Evolutionary conservation across 768 basidiomycete genomes (phyloP).

Genomic region (Amanita phalloides): DNA sequence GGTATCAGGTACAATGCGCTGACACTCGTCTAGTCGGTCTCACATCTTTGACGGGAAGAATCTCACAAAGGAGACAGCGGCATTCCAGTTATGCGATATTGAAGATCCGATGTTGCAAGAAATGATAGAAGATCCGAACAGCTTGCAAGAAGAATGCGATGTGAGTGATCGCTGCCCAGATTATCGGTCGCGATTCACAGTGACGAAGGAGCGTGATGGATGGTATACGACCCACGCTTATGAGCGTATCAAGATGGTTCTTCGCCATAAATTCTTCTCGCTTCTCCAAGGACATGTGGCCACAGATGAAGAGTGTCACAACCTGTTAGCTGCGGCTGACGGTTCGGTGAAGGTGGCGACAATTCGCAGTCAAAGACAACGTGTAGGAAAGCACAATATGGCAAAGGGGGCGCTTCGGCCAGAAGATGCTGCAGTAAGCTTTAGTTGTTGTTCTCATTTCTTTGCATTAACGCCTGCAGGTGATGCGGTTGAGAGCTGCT

Average conservation of each 20-base stretch:
- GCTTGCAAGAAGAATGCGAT: slow-evolving; percentile 60
- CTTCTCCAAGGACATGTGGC: slow-evolving; percentile 62
- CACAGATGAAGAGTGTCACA: slow-evolving; percentile 63
- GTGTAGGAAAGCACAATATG: slow-evolving; percentile 77
- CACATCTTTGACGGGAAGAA: slow-evolving; percentile 87
- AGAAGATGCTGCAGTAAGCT: slow-evolving; percentile 71
- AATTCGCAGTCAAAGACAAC: slow-evolving; percentile 39
- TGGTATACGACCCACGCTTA: slow-evolving; percentile 77
- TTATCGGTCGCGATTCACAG: slow-evolving; percentile 1
- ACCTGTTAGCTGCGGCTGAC: slow-evolving; percentile 38
- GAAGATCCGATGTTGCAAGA: slow-evolving; percentile 71
- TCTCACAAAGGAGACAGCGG: slow-evolving; percentile 76
- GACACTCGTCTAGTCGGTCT: slow-evolving; percentile 36
- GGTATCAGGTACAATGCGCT: slow-evolving; percentile 2
- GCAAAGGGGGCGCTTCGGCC: slow-evolving; percentile 76
- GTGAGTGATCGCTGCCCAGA: slow-evolving; percentile 34
- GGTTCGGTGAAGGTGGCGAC: slow-evolving; percentile 28
- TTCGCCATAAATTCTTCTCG: slow-evolving; percentile 80
- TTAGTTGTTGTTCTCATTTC: background rate
- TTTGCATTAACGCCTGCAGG: slow-evolving; percentile 26
- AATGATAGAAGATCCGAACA: slow-evolving; percentile 69
- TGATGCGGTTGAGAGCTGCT: slow-evolving; percentile 55
- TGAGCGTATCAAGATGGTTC: slow-evolving; percentile 74
- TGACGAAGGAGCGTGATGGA: slow-evolving; percentile 64
- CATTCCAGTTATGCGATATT: slow-evolving; percentile 93